Base-by-base conservation (phyloP, 2,329 filamentous ascomycete genomes). In the Fusarium napiforme region DNA sequence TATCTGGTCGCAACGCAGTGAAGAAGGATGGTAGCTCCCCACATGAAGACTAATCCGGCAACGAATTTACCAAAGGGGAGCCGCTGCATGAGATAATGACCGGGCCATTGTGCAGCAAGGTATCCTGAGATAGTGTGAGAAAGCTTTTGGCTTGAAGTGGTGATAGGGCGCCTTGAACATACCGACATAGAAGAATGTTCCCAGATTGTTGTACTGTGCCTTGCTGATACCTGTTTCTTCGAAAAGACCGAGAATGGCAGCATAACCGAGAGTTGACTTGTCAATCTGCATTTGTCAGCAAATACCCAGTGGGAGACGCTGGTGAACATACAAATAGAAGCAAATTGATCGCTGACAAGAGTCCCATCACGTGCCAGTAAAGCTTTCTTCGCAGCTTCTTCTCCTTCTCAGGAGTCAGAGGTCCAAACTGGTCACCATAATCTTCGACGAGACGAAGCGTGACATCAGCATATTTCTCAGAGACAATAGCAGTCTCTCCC, bases 221-320 rank as follows among this genome's bases (percentile, higher is more conserved):
- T 67, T 66, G 16, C 30, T 61, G 10, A 67, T 67, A 5, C 63
- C 64, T 1, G 64, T 67, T 28, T 67, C 64, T 7, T 84, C 81
- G 23, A 84, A 84, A 1, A 85, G 64, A 1, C 83, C 83, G 9
- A 85, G 76, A 28, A 85, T 81, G 2, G 83, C 80, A 10, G 83
- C 78, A 49, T 84, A 84, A 3, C 81, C 79, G 1, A 85, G 70
- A 2, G 83, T 84, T 0, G 64, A 67, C 21, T 67, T 67, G 6
- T 67, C 64, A 12, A 67, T 67, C 64, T 67, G 28, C 5, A 5
- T 0, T 3, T 12, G 18, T 45, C 0, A 47, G 40, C 21, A 15
- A 7, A 4, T 18, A 4, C 5, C 15, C 6, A 10, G 30, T 15
- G 1, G 4, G 12, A 28, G 15, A 18, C 1, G 2, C 7, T 11